These are phyloP conservation scores for Botrytis aclada DNA, from an alignment of 2,329 filamentous ascomycete species.

Conservation along the genomic window DNA sequence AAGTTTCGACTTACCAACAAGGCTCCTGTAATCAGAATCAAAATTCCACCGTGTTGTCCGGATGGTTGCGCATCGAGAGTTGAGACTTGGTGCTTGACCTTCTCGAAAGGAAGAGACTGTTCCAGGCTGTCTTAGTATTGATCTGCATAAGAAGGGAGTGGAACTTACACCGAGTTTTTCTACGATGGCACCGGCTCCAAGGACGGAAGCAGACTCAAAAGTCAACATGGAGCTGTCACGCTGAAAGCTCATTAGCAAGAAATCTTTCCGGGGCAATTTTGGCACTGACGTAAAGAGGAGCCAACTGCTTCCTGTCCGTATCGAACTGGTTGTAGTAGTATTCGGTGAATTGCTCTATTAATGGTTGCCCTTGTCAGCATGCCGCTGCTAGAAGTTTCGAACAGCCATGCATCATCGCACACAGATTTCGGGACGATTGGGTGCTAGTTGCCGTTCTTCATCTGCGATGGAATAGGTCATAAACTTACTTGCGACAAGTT, in stretches of 20 bases:
- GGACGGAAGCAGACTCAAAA: conserved; percentile 70
- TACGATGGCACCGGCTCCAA: conserved; percentile 64
- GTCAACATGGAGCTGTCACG: conserved; percentile 86
- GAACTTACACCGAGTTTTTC: conserved; percentile 74
- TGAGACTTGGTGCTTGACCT: conserved; percentile 73
- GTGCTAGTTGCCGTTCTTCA: neutral
- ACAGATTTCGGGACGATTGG: neutral
- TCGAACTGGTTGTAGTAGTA: conserved; percentile 94
- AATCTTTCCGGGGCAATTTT: conserved; percentile 20
- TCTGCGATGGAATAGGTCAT: neutral
- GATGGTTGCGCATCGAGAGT: conserved; percentile 84
- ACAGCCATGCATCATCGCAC: neutral
- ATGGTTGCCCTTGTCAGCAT: conserved; percentile 28
- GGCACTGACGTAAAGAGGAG: conserved; percentile 72
- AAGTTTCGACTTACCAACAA: conserved; percentile 62
- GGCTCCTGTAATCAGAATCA: conserved; percentile 85
- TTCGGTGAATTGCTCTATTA: conserved; percentile 75
- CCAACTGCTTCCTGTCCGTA: conserved; percentile 60
- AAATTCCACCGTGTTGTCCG: conserved; percentile 62
- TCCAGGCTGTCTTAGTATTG: conserved; percentile 21
- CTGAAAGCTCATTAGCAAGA: conserved; percentile 46
- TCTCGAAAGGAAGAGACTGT: conserved; percentile 74
- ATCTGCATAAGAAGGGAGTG: neutral
- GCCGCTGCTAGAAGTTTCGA: conserved; percentile 9
- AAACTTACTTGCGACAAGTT: conserved; percentile 43